phyloP scores from a whole-genome alignment of 768 basidiomycete genomes.

The Amanita phalloides region DNA sequence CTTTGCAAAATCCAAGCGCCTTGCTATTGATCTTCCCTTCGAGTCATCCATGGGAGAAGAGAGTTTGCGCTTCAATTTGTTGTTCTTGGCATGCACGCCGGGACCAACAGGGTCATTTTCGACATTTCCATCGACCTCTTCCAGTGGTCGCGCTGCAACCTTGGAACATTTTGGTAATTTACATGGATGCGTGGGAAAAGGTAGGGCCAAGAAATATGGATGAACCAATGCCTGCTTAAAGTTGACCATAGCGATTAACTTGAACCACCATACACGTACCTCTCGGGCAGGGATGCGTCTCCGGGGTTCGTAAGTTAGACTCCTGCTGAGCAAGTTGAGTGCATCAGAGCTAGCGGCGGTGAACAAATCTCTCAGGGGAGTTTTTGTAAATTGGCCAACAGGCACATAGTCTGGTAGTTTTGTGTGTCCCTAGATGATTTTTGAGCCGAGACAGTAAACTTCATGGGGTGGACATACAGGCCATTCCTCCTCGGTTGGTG shows the following conservation, averaged over 20 bases:
- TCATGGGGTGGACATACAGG: conserved; percentile 45
- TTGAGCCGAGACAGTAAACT: background rate
- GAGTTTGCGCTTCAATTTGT: conserved; percentile 62
- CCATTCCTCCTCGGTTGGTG: conserved; percentile 96
- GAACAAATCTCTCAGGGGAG: conserved; percentile 77
- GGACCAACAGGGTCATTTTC: conserved; percentile 39
- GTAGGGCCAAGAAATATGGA: conserved; percentile 78
- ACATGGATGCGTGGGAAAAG: conserved; percentile 80
- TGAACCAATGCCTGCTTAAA: conserved; percentile 65
- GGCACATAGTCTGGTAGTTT: conserved; percentile 85
- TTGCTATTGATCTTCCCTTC: conserved; percentile 48
- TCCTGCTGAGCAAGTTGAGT: conserved; percentile 69
- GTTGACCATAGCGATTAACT: conserved; percentile 1
- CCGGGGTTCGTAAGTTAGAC: conserved; percentile 78
- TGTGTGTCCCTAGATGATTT: conserved; percentile 62
- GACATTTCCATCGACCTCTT: conserved; percentile 72
- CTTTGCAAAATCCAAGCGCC: conserved; percentile 61
- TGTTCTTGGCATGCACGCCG: conserved; percentile 42
- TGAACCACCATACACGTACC: conserved; percentile 29
- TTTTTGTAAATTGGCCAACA: conserved; percentile 78
- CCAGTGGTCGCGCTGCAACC: conserved; percentile 42
- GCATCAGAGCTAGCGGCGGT: conserved; percentile 84
- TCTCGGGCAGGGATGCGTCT: conserved; percentile 72
- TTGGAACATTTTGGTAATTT: conserved; percentile 72
- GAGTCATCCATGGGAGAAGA: conserved; percentile 43